phyloP scores from a whole-genome alignment of 306 rosid species.

The Dalbergia cultrata region DNA sequence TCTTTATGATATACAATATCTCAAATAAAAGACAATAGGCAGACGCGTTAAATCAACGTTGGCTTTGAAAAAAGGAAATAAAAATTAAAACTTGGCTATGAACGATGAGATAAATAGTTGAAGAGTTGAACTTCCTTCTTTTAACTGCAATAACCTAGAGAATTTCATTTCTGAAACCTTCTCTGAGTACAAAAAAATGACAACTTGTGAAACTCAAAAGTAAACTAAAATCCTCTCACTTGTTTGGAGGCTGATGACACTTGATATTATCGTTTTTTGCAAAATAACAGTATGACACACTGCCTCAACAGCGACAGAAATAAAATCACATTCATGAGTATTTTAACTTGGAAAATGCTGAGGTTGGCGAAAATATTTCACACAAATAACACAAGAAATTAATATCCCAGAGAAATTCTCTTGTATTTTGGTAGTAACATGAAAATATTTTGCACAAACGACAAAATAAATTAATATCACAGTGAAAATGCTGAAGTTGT shows the following conservation, averaged over 20 bases:
- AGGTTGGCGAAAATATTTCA: too few species aligned
- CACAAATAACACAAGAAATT: too few species aligned
- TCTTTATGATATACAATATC: background rate
- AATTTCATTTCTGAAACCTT: background rate
- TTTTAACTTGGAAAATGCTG: background rate
- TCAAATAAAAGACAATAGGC: background rate
- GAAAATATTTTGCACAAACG: too few species aligned
- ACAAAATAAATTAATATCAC: too few species aligned
- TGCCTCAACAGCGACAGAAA: background rate
- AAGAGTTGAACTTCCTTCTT: too few species aligned
- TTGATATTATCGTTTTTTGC: background rate
- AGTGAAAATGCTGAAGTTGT: too few species aligned
- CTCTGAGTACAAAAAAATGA: background rate
- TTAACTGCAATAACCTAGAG: too few species aligned
- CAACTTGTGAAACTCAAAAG: background rate
- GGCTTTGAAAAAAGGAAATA: too few species aligned
- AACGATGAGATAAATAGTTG: too few species aligned
- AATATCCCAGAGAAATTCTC: too few species aligned
- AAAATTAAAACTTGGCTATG: too few species aligned
- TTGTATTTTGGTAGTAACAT: too few species aligned
- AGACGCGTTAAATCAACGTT: background rate
- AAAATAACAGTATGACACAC: background rate
- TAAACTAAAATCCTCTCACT: conserved; percentile 1
- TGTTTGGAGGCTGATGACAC: background rate
- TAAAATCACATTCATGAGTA: background rate